Base-by-base conservation (phyloP, 2,329 filamentous ascomycete genomes). In the Ascochyta rabiei region DNA sequence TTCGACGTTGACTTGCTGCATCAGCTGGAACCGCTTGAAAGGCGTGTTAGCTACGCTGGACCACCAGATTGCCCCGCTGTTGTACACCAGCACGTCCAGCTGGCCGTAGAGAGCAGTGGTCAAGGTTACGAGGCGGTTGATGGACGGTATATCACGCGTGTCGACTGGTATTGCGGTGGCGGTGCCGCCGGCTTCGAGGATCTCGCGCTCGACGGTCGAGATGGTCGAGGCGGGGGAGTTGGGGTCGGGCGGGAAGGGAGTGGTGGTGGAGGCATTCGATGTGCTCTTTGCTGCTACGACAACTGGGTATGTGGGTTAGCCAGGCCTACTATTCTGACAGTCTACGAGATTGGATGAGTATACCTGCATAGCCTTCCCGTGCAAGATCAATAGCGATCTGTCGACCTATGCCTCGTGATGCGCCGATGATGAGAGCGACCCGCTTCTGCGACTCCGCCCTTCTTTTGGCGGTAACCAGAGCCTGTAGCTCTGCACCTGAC, bases 41-140 rank as follows among this genome's bases (percentile, higher is more conserved):
- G 89, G 87, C 0, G 90, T 93, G 41, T 86, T 83, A 46, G 86
- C 82, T 0, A 96, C 85, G 1, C 88, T 83, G 0, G 88, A 84
- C 90, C 90, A 93, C 87, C 88, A 95, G 62, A 96, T 92, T 2
- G 91, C 91, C 35, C 91, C 91, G 0, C 88, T 87, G 72, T 95
- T 96, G 79, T 96, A 96, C 43, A 95, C 74, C 2, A 96, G 76
- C 0, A 89, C 87, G 69, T 95, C 90, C 3, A 96, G 78, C 19
- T 82, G 83, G 38, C 82, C 81, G 64, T 89, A 88, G 4, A 73
- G 78, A 65, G 77, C 60, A 5, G 89, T 75, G 0, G 87, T 87
- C 50, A 81, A 72, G 19, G 40, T n/a, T 9, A 57, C 16, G 23
- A 57, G 54, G 4, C 9, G 5, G 21, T 24, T 38, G 44, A 53